Base-by-base conservation (phyloP, 192 early-diverging fungal species). In the Phycomyces blakesleeanus region DNA sequence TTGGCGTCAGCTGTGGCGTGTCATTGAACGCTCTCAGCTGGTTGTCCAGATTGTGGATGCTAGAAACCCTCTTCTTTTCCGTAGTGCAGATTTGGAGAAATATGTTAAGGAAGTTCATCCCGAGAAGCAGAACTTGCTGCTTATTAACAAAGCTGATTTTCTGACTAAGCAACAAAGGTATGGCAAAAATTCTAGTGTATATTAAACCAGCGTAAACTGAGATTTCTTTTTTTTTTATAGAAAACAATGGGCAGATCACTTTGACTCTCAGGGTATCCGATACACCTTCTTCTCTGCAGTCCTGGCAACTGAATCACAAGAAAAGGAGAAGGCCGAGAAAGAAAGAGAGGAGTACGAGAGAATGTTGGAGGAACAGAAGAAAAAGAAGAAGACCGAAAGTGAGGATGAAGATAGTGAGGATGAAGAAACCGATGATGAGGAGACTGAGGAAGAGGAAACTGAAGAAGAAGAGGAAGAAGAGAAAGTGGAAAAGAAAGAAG, bases 11-110 rank as follows among this genome's bases (percentile, higher is more conserved):
- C 82, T 99, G 34, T 99, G 97, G 97, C 86, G 97, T 29, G 97
- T 99, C 49, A 91, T 98, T 66, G 97, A 99, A 77, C 82, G 93
- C 52, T 96, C 94, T 25, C 88, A 97, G 62, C 66, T 98, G 77
- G 76, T 99, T 16, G 95, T 98, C 37, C 97, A 99, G 81, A 98
- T 99, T 58, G 97, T 99, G 29, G 97, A 99, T 81, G 96, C 95
- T 7, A 84, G 97, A 49, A 95, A 98, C 77, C 96, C 96, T 0
- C 67, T 94, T 61, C 76, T 99, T 47, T 99, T 98, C 76, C 81
- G 93, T 41, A 89, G 85, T 40, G 83, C 78, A 2, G 97, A 99
- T 77, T 71, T 99, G 51, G 92, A 91, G 39, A 81, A 71, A 47
- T 99, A 99, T 63, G 97, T 99, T 16, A 79, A 78, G 34, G 93